Conservation (phyloP, 2,329 filamentous ascomycete species). For the Epichloe festucae region DNA sequence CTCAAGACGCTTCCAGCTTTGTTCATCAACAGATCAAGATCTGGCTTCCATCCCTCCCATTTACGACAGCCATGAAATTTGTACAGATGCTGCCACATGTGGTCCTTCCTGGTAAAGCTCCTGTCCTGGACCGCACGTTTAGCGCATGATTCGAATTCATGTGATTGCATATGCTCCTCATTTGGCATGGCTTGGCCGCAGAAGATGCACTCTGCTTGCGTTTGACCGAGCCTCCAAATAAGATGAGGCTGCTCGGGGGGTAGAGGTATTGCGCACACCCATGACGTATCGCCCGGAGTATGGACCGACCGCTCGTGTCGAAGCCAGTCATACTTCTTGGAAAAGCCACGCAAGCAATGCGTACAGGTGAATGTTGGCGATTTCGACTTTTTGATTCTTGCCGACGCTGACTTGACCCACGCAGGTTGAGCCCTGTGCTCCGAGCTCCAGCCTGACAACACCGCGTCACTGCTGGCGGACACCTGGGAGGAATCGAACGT, state of each 20-base stretch:
- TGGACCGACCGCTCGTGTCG: slow-evolving; percentile 39
- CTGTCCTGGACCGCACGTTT: slow-evolving; percentile 31
- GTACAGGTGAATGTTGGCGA: slow-evolving; percentile 22
- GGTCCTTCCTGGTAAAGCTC: slow-evolving; percentile 28
- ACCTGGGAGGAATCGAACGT: slow-evolving; percentile 7
- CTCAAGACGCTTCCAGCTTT: neutral
- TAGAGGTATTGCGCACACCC: slow-evolving; percentile 35
- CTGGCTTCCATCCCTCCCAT: slow-evolving; percentile 35
- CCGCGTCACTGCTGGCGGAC: slow-evolving; percentile 7
- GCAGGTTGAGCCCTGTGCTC: slow-evolving; percentile 3
- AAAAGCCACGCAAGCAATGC: slow-evolving; percentile 25
- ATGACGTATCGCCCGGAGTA: slow-evolving; percentile 27
- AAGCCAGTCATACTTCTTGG: slow-evolving; percentile 28
- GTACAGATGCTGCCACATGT: slow-evolving; percentile 27
- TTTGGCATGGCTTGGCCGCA: slow-evolving; percentile 22
- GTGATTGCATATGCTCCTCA: slow-evolving; percentile 23
- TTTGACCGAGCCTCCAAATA: slow-evolving; percentile 35
- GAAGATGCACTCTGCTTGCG: slow-evolving; percentile 26
- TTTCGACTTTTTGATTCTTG: slow-evolving; percentile 6
- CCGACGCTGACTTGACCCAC: slow-evolving; percentile 6
- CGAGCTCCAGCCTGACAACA: slow-evolving; percentile 2
- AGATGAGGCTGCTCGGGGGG: slow-evolving; percentile 25
- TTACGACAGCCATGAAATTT: slow-evolving; percentile 32
- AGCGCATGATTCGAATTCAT: slow-evolving; percentile 35
- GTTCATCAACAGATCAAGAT: slow-evolving; percentile 19